phyloP scores from a whole-genome alignment of 768 basidiomycete species.

The Auricularia auricula-judae region DNA sequence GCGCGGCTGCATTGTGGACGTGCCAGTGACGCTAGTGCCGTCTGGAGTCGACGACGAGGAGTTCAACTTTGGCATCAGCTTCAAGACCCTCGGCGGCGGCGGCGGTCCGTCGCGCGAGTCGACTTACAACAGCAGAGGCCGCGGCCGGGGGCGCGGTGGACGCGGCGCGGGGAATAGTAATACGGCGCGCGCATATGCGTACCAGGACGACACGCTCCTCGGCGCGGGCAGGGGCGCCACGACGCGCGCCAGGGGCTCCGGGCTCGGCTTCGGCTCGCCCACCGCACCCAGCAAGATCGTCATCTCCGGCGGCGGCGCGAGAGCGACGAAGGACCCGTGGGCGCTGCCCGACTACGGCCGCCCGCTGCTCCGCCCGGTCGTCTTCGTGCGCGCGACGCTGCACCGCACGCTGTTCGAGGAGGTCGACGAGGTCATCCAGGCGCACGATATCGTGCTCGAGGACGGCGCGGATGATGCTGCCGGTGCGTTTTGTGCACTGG shows the following conservation, averaged over 20 bases:
- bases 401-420: conserved; percentile 41
- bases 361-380: conserved; percentile 54
- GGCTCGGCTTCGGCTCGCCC: not conserved
- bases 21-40: not conserved
- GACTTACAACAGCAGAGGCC: conserved; percentile 13
- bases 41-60: not conserved
- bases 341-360: conserved; percentile 43
- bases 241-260: not conserved
- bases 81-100: not conserved
- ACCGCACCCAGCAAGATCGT: not conserved
- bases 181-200: conserved; percentile 31
- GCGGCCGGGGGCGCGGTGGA: conserved; percentile 11
- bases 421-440: conserved; percentile 24
- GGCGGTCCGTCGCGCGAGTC: not conserved
- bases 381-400: conserved; percentile 51
- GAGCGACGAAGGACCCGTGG: conserved; percentile 26
- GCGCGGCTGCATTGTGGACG: not conserved
- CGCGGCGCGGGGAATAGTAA: conserved; percentile 9
- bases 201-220: not conserved
- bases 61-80: not conserved
- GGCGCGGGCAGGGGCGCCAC: not conserved
- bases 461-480: not conserved
- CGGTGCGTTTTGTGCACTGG: conserved; percentile 2
- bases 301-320: not conserved
- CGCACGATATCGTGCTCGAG: conserved; percentile 2